phyloP scores from a whole-genome alignment of 768 basidiomycete species.

The Gelatoporia subvermispora region DNA sequence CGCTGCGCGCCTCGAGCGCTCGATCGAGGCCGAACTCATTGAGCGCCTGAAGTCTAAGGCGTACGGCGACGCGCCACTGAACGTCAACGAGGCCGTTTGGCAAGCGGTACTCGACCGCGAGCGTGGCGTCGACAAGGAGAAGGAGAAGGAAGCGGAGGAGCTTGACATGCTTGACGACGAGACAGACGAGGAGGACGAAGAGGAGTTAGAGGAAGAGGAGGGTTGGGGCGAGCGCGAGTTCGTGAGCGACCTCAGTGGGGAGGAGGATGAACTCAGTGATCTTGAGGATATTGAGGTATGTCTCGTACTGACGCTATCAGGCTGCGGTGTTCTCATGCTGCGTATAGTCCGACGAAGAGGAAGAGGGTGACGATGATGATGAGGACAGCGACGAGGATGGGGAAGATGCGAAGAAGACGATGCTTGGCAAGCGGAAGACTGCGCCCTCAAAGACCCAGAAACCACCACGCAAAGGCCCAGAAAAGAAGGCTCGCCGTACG shows the following conservation, averaged over 20 bases:
- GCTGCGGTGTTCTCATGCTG: not conserved
- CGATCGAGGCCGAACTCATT: conserved; percentile 93
- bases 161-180: conserved; percentile 50
- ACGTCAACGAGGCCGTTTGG: conserved; percentile 98
- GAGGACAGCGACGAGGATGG: conserved; percentile 36
- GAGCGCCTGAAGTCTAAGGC: conserved; percentile 95
- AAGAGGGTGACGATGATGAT: conserved; percentile 40
- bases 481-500: conserved; percentile 60
- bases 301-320: conserved; percentile 7
- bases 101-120: conserved; percentile 85
- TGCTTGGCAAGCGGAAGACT: conserved; percentile 69
- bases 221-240: conserved; percentile 70
- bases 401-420: conserved; percentile 30
- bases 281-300: conserved; percentile 63
- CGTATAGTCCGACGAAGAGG: conserved; percentile 31
- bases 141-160: conserved; percentile 44
- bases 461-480: conserved; percentile 46
- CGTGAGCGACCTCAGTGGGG: conserved; percentile 70
- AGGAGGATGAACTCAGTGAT: conserved; percentile 59
- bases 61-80: conserved; percentile 94
- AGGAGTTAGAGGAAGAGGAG: conserved; percentile 49
- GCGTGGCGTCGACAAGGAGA: conserved; percentile 38
- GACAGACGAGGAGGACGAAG: conserved; percentile 49
- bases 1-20: conserved; percentile 90
- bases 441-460: conserved; percentile 36